Evolutionary conservation across 345 rosid species (phyloP), one percentile per base, ranked within the genome.

Genomic region (Arabis hirsuta): DNA sequence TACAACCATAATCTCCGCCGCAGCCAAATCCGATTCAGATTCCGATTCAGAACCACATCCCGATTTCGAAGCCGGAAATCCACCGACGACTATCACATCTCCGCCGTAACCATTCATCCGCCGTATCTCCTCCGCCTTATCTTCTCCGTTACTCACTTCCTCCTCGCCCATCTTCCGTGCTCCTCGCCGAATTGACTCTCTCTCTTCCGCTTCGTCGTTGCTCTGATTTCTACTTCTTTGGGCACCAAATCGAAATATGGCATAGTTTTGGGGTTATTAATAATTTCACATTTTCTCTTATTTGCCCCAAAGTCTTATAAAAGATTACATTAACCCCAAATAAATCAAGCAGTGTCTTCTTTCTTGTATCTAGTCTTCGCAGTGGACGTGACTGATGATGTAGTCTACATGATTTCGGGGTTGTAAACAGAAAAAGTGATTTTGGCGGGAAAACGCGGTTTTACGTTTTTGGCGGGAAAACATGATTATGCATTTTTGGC

Each of bases 1-100:
- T 14, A 93, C 55, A 5, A 93, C 69, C 97, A 93, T 87, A 52
- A 85, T 91, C 82, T 93, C 97, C 76, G 81, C 94, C 48, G 96
- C 84, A 24, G 94, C 95, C 7, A 86, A 81, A 68, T 87, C 91
- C 19, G 78, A 73, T 9, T 76, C 82, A 22, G 84, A 76, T 69
- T 80, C 80, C 19, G 75, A 58, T 29, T 12, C 38, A 20, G 12
- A 42, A 42, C 39, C 31, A 58, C 1, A 6, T 6, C 54, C 76
- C 0, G 58, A 56, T 65, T 60, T 54, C 65, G 27, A 51, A 54
- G 13, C 16, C 41, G 64, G 83, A 55, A 50, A 84, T 24, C 70
- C 80, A 47, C 79, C 79, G 24, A 76, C 74, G 41, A 39, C 70
- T 26, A 76, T 79, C 63, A 87, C 96, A 54, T 79, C 77, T 77